These are phyloP conservation scores for Rhipidocladum racemiflorum DNA, from an alignment of 176 grass and related monocot genomes.

Conservation along the genomic window DNA sequence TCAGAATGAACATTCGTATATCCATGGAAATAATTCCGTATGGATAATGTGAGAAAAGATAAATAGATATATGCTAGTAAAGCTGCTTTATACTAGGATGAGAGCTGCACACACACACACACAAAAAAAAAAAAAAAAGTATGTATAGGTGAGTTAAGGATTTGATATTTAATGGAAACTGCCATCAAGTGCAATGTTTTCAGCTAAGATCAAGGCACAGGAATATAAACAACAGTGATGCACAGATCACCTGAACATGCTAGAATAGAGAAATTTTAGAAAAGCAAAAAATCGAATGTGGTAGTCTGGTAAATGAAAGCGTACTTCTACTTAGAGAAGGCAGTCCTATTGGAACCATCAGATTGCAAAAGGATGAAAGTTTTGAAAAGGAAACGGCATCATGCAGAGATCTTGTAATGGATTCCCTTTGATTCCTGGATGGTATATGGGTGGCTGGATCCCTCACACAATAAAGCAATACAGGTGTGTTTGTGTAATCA, in stretches of 20 bases:
- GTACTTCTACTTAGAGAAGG: constrained; percentile 78
- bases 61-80: not conserved
- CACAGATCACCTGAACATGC: not conserved
- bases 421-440: constrained; percentile 52
- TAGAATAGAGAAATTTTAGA: not conserved
- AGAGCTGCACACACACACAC: not conserved
- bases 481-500: constrained; percentile 85
- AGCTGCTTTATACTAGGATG: constrained; percentile 2
- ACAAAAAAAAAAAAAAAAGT: not conserved
- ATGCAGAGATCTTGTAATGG: constrained; percentile 66
- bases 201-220: not conserved
- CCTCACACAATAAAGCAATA: constrained; percentile 76
- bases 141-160: not conserved
- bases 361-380: constrained; percentile 68
- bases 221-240: constrained; percentile 2
- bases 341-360: constrained; percentile 77
- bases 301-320: constrained; percentile 1
- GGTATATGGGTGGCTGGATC: constrained; percentile 51
- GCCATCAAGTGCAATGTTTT: not conserved
- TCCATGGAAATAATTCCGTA: not conserved
- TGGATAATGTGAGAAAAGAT: not conserved
- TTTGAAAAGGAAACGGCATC: constrained; percentile 82
- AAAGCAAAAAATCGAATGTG: not conserved
- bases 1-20: not conserved
- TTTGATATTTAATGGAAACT: not conserved